A percentile compares a stretch with the other conserved stretches of the same genome.
Conservation (phyloP, 441 rosid genomes). For the Omphalea diandra region DNA sequence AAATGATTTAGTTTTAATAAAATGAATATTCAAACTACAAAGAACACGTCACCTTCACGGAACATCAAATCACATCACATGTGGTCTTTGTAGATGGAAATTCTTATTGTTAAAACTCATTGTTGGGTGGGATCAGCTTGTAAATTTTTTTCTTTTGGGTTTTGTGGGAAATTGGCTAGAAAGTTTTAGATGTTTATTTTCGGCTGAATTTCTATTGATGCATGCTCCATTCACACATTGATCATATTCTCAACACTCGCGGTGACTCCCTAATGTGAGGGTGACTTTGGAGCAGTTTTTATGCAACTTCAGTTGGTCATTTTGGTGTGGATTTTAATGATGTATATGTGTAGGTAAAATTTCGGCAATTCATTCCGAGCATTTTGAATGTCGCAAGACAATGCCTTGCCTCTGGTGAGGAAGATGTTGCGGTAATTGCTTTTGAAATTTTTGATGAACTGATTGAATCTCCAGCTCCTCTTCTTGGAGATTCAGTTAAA, state of each 20-base stretch:
- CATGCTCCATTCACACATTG: conserved; percentile 1
- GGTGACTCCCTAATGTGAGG: not conserved
- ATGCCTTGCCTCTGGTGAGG: conserved; percentile 90
- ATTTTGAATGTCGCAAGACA: conserved; percentile 94
- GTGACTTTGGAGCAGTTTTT: not conserved
- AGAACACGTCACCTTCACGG: too few relatives aligned
- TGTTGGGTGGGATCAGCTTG: not conserved
- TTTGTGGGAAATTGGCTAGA: not conserved
- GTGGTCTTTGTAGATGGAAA: not conserved
- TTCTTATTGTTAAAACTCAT: not conserved
- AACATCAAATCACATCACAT: too few relatives aligned
- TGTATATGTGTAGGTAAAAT: conserved; percentile 73
- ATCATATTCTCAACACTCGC: too few relatives aligned
- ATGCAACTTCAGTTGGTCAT: not conserved
- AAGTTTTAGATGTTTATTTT: not conserved
- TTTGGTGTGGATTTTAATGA: not conserved
- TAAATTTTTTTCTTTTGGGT: not conserved
- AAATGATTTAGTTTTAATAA: not conserved
- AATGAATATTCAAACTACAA: not conserved
- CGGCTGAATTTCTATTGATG: not conserved
- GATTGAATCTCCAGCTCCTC: conserved; percentile 99
- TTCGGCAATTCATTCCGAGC: conserved; percentile 97
- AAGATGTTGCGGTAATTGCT: conserved; percentile 97
- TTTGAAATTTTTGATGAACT: conserved; percentile 99
- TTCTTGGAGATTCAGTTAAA: conserved; percentile 96